Conservation (phyloP, 768 basidiomycete species). For the Russula abietina region DNA sequence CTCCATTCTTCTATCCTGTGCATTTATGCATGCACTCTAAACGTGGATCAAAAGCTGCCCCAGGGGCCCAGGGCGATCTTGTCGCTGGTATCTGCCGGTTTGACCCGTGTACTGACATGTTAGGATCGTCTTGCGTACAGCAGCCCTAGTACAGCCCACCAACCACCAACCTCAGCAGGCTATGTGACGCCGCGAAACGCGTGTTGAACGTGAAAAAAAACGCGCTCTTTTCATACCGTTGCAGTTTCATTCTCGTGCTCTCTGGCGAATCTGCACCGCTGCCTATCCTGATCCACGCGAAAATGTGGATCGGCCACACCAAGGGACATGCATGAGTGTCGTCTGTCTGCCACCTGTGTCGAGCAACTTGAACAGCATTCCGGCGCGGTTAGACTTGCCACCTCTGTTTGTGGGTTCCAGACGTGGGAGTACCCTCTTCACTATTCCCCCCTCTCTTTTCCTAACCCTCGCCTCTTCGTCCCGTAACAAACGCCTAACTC, state of each 20-base stretch:
- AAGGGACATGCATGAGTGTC: not conserved
- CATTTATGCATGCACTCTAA: slow-evolving; percentile 5
- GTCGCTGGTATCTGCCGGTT: not conserved
- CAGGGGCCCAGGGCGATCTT: not conserved
- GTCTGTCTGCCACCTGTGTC: not conserved
- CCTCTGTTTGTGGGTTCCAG: not conserved
- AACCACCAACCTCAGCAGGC: too few species aligned
- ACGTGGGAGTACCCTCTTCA: not conserved
- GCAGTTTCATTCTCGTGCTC: not conserved
- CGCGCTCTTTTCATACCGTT: not conserved
- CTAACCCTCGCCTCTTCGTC: not conserved
- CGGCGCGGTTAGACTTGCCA: not conserved
- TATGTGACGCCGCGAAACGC: not conserved
- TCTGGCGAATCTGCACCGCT: not conserved
- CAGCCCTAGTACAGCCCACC: not conserved
- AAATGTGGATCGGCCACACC: not conserved
- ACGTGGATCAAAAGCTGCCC: slow-evolving; percentile 16
- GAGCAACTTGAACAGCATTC: not conserved
- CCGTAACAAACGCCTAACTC: not conserved
- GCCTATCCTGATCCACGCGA: not conserved
- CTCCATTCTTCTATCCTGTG: not conserved
- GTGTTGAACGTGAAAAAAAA: not conserved
- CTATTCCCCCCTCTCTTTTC: too few species aligned
- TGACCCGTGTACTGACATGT: not conserved
- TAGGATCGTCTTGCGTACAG: not conserved